Percentiles rank a stretch among this genome's conserved stretches.
Evolutionary conservation across 2,329 filamentous ascomycete species (phyloP).

Genomic region (Tolypocladium inflatum): DNA sequence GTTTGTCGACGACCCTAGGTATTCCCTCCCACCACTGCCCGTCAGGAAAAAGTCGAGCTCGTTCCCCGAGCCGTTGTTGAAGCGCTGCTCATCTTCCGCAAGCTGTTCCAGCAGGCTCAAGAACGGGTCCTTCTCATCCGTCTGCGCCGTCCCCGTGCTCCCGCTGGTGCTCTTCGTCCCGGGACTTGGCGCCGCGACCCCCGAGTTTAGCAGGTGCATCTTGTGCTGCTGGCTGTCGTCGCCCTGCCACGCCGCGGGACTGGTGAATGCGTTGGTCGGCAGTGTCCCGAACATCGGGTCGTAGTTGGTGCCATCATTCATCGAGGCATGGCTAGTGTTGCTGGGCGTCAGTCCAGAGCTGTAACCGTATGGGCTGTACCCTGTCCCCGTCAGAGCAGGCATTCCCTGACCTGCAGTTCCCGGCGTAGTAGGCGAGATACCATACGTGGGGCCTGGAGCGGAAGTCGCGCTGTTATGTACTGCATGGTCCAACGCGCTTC

Average conservation of each 20-base stretch:
- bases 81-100: slow-evolving; percentile 64
- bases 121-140: slow-evolving; percentile 72
- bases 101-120: slow-evolving; percentile 70
- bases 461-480: not conserved
- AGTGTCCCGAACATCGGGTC: slow-evolving; percentile 52
- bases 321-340: slow-evolving; percentile 15
- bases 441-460: slow-evolving; percentile 10
- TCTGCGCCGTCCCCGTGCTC: slow-evolving; percentile 36
- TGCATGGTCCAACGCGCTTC: not conserved
- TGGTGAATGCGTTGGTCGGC: slow-evolving; percentile 43
- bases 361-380: slow-evolving; percentile 26
- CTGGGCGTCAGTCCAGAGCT: slow-evolving; percentile 18
- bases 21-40: not conserved
- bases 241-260: slow-evolving; percentile 40
- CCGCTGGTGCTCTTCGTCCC: slow-evolving; percentile 39
- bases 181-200: slow-evolving; percentile 24
- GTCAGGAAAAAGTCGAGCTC: slow-evolving; percentile 70
- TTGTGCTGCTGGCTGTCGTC: slow-evolving; percentile 21
- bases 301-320: slow-evolving; percentile 27
- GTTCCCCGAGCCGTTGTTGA: slow-evolving; percentile 53
- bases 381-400: slow-evolving; percentile 1
- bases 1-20: not conserved
- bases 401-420: not conserved
- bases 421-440: slow-evolving; percentile 4
- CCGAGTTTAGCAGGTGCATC: slow-evolving; percentile 9